These are phyloP conservation scores for Penicillium aurantiogriseum DNA, from an alignment of 2,329 filamentous ascomycete species.

Conservation along the genomic window DNA sequence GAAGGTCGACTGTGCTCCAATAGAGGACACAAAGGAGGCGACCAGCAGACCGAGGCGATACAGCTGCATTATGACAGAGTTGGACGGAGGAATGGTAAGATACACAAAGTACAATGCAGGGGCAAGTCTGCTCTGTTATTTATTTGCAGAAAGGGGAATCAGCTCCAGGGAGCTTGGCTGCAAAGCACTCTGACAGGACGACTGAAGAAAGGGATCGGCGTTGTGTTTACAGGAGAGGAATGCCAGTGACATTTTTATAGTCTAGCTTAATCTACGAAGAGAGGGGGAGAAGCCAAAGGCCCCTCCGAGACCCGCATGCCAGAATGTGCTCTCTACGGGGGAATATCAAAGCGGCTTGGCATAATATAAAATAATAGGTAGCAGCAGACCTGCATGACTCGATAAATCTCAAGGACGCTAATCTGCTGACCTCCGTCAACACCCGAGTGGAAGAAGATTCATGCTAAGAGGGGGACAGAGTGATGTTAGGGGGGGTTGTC, in stretches of 20 bases:
- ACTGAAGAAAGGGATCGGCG: conserved; percentile 18
- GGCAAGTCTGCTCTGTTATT: conserved; percentile 20
- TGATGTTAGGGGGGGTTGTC: conserved; percentile 11
- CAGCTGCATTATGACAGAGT: conserved; percentile 31
- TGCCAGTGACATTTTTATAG: conserved; percentile 31
- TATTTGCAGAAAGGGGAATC: conserved; percentile 9
- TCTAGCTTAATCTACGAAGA: conserved; percentile 22
- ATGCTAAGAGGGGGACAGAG: conserved; percentile 3
- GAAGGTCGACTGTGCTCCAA: conserved; percentile 53
- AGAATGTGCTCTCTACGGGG: conserved; percentile 19
- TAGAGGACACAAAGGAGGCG: conserved; percentile 23
- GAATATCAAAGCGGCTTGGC: conserved; percentile 13
- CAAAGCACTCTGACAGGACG: conserved; percentile 5
- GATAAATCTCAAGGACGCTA: conserved; percentile 11
- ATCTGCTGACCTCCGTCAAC: conserved; percentile 25
- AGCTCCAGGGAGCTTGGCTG: conserved; percentile 6
- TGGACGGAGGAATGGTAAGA: conserved; percentile 13
- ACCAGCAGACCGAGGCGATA: conserved; percentile 26
- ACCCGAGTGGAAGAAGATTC: conserved; percentile 3
- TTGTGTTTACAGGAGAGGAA: conserved; percentile 31
- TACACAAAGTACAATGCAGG: conserved; percentile 20
- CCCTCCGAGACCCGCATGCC: conserved; percentile 23
- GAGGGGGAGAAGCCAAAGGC: conserved; percentile 11
- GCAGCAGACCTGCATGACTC: conserved; percentile 23
- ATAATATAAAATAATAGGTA: conserved; percentile 6